These are phyloP conservation scores for Lepidium africanum DNA, from an alignment of 345 rosid species.

Conservation along the genomic window DNA sequence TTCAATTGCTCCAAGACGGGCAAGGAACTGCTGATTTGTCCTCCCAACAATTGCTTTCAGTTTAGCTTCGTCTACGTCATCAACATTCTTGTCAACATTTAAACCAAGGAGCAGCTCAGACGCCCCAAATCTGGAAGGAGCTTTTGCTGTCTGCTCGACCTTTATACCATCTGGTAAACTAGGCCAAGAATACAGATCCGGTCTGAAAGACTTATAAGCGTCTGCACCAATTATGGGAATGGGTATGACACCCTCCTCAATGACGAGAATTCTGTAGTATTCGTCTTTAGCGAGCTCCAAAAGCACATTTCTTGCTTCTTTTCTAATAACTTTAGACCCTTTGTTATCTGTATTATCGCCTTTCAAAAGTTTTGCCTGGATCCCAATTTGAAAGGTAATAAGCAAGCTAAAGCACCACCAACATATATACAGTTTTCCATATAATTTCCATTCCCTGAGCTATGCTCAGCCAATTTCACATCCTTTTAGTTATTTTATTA, in stretches of 20 bases:
- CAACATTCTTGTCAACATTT: constrained; percentile 35
- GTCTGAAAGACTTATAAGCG: constrained; percentile 62
- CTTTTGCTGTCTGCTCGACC: constrained; percentile 44
- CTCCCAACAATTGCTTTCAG: constrained; percentile 68
- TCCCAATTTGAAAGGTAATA: not conserved
- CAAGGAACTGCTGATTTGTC: constrained; percentile 75
- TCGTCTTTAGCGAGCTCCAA: constrained; percentile 76
- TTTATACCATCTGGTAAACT: constrained; percentile 68
- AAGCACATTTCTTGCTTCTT: constrained; percentile 70
- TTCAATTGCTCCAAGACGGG: constrained; percentile 75
- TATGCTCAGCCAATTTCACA: not conserved
- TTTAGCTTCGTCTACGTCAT: constrained; percentile 54
- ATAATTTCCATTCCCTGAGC: not conserved
- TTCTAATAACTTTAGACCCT: constrained; percentile 47
- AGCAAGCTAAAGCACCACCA: not conserved
- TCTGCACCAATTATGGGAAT: constrained; percentile 76
- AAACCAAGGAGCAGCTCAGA: constrained; percentile 70
- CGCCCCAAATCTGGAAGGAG: constrained; percentile 72
- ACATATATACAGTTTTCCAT: not conserved
- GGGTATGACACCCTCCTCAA: constrained; percentile 78
- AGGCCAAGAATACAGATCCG: constrained; percentile 71
- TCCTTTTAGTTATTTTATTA: not conserved
- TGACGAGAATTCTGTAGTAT: constrained; percentile 62
- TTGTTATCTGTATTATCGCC: constrained; percentile 32
- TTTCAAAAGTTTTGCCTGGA: constrained; percentile 56